Evolutionary conservation across 1,284 basidiomycete genomes (phyloP), one percentile per base, ranked within the genome.

Genomic region (Apiotrichum veenhuisii): DNA sequence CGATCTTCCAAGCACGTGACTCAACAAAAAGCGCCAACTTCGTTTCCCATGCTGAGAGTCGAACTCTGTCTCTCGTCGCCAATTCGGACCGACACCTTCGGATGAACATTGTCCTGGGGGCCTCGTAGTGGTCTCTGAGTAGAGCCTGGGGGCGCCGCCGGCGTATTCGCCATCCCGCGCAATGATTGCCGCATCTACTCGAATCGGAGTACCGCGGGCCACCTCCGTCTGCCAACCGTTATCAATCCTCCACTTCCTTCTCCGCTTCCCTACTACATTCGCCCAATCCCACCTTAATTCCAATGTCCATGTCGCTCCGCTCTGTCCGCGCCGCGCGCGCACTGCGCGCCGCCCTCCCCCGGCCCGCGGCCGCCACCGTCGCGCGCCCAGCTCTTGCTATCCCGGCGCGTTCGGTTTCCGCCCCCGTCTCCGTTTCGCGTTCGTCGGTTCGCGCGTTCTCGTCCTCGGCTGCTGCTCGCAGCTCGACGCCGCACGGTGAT

Each of bases 401-500:
- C 37, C 37, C 12, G 7, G 37, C 18, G n/a, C n/a, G n/a, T 15
- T 38, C 37, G 37, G 17, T 5, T 17, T 10, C 15, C 15, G 37
- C 37, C 37, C 18, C 9, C 23, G 5, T 5, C 20, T 25, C 43
- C 11, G 25, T 9, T 15, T 23, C 22, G n/a, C 41, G 5, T 11
- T 15, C 22, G 41, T 36, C 14, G 34, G 34, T 18, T 11, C 30
- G 30, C 30, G 30, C 7, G 30, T 30, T 30, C 30, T 5, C 30
- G 30, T 30, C 30, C 30, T 30, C 30, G 12, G 30, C 30, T 12
- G 33, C 33, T 15, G 33, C 22, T 5, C 41, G 41, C 20, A 9
- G 41, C n/a, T 43, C 41, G 37, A 63, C 61, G 15, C 58, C 61
- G 12, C 52, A 63, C 17, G 57, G 58, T 12, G 61, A 63, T 34